Conservation (phyloP, 148 eudicot species). For the Cornus suecica region DNA sequence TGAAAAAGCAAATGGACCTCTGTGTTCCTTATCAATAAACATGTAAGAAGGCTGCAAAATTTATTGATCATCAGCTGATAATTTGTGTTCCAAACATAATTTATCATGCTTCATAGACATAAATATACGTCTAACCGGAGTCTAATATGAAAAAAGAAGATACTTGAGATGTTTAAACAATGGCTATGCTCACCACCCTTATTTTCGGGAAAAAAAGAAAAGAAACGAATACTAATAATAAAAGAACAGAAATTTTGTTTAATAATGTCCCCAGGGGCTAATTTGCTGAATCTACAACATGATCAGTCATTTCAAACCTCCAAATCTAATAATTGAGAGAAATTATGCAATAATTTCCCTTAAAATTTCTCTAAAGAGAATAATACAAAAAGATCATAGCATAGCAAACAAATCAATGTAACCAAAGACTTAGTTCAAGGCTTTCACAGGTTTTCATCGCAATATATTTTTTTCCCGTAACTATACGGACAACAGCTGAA, state of each 20-base stretch:
- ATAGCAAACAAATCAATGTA: too few species aligned
- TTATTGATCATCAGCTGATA: not conserved
- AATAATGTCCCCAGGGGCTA: not conserved
- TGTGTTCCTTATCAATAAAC: constrained; percentile 96
- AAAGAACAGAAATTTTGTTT: too few species aligned
- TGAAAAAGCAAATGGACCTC: constrained; percentile 92
- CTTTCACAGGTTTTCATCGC: too few species aligned
- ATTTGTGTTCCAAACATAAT: not conserved
- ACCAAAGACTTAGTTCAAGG: too few species aligned
- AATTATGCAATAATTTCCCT: too few species aligned
- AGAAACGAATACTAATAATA: not conserved
- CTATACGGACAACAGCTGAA: too few species aligned
- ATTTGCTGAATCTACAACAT: not conserved
- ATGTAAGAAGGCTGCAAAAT: constrained; percentile 93
- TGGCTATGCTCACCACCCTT: not conserved
- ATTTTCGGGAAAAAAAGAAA: not conserved
- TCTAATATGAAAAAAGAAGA: not conserved
- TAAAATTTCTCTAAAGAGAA: too few species aligned
- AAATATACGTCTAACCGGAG: not conserved
- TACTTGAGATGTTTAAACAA: not conserved
- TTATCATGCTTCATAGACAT: too few species aligned
- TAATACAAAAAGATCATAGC: too few species aligned
- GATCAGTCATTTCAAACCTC: too few species aligned
- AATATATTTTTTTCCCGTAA: too few species aligned
- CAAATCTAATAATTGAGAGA: too few species aligned